phyloP scores from a whole-genome alignment of 1,284 basidiomycete species.

The Ceratobasidium sp. region DNA sequence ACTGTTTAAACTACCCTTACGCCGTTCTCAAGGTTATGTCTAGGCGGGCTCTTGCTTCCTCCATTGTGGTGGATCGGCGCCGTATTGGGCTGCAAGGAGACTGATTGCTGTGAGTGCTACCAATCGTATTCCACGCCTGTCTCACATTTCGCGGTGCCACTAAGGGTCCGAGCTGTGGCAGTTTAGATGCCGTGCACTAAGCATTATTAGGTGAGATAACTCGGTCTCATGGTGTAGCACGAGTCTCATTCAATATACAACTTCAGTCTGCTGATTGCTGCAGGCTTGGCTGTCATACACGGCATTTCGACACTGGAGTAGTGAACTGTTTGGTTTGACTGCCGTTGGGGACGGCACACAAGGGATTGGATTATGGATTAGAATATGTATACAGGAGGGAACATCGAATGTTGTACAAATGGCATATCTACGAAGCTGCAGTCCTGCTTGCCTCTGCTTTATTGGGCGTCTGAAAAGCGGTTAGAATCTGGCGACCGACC shows the following conservation, averaged over 20 bases:
- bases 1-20: neutral
- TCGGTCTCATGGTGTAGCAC: neutral
- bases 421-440: conserved; percentile 15
- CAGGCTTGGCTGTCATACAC: conserved; percentile 12
- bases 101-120: conserved; percentile 27
- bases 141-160: neutral
- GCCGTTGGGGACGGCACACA: neutral
- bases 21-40: neutral
- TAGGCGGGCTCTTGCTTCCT: conserved; percentile 18
- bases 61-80: conserved; percentile 35
- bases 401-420: neutral
- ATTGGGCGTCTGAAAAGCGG: neutral
- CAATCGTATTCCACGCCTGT: neutral
- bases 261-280: conserved; percentile 15
- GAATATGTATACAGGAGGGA: neutral
- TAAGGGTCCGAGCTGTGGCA: conserved; percentile 31
- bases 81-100: conserved; percentile 5
- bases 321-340: neutral
- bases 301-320: conserved; percentile 32
- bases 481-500: neutral
- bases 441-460: conserved; percentile 22
- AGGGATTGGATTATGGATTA: neutral
- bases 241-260: neutral
- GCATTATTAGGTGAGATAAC: conserved; percentile 20
- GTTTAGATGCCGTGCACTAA: conserved; percentile 27